These are phyloP conservation scores for Podospora didyma DNA, from an alignment of 495 filamentous ascomycete genomes.

Conservation along the genomic window DNA sequence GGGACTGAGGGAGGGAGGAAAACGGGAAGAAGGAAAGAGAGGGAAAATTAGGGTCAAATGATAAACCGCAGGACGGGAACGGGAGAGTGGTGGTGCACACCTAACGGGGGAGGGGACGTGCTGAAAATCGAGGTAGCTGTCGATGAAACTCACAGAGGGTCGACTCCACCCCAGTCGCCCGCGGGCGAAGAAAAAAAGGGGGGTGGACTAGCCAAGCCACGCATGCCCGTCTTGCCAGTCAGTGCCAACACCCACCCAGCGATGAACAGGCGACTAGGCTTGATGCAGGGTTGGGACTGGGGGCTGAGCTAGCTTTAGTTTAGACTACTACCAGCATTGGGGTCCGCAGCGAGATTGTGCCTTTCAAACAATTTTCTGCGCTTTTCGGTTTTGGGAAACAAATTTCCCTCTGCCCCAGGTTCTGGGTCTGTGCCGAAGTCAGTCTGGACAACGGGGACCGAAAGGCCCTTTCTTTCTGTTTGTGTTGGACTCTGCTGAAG, in stretches of 20 bases:
- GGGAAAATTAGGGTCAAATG: conserved; percentile 13
- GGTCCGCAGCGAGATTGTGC: conserved; percentile 10
- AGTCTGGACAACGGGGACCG: not conserved
- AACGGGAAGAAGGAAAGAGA: conserved; percentile 11
- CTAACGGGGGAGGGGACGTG: conserved; percentile 10
- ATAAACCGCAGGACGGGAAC: conserved; percentile 7
- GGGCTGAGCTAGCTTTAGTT: not conserved
- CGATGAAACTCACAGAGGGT: conserved; percentile 16
- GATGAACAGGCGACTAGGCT: conserved; percentile 12
- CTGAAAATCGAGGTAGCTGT: conserved; percentile 14
- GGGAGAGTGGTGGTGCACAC: conserved; percentile 6
- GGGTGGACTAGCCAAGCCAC: conserved; percentile 13
- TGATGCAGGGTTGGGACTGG: conserved; percentile 16
- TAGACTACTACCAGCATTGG: not conserved
- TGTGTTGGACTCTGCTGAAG: too few relatives aligned
- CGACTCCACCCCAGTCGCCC: not conserved
- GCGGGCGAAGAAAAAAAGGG: conserved; percentile 14
- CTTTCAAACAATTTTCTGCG: conserved; percentile 5
- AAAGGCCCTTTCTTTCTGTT: not conserved
- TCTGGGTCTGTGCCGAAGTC: not conserved
- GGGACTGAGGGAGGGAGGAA: conserved; percentile 19
- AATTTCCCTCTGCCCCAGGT: conserved; percentile 15
- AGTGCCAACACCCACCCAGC: conserved; percentile 12
- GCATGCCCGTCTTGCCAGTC: conserved; percentile 4
- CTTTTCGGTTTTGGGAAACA: conserved; percentile 22